phyloP scores from a whole-genome alignment of 306 rosid species.

The Vigna mungo region DNA sequence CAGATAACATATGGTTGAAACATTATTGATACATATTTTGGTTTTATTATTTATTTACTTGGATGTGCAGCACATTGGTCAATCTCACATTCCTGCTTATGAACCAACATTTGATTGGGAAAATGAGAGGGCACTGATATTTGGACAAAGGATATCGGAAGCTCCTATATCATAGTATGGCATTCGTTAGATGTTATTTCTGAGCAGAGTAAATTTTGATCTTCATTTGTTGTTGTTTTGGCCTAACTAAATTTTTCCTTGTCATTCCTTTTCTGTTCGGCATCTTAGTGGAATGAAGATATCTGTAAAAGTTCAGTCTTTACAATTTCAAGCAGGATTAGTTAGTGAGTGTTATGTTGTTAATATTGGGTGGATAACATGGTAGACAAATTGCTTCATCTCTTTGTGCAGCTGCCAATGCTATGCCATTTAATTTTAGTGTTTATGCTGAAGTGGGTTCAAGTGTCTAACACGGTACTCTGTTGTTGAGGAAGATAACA shows the following conservation, averaged over 20 bases:
- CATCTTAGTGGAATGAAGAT: constrained; percentile 91
- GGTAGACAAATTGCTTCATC: constrained; percentile 38
- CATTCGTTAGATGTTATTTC: constrained; percentile 36
- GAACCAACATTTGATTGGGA: too few relatives aligned
- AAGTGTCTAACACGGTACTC: constrained; percentile 52
- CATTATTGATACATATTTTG: too few relatives aligned
- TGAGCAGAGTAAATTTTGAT: constrained; percentile 19
- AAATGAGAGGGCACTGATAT: too few relatives aligned
- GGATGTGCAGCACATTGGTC: too few relatives aligned
- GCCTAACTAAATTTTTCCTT: constrained; percentile 39
- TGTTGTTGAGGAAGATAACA: background rate
- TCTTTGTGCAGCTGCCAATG: constrained; percentile 5
- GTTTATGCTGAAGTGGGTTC: constrained; percentile 44
- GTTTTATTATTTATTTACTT: too few relatives aligned
- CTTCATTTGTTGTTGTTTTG: constrained; percentile 28
- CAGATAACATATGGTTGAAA: too few relatives aligned
- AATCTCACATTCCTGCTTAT: too few relatives aligned
- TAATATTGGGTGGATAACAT: constrained; percentile 35
- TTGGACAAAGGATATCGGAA: too few relatives aligned
- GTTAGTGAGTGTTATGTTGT: constrained; percentile 66
- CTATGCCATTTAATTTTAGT: constrained; percentile 1
- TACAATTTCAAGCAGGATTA: constrained; percentile 86
- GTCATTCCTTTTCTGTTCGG: constrained; percentile 43
- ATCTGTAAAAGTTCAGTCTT: constrained; percentile 85
- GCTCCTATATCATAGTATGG: too few relatives aligned